Conservation (phyloP, 1,284 basidiomycete species). For the Tilletia indica region DNA sequence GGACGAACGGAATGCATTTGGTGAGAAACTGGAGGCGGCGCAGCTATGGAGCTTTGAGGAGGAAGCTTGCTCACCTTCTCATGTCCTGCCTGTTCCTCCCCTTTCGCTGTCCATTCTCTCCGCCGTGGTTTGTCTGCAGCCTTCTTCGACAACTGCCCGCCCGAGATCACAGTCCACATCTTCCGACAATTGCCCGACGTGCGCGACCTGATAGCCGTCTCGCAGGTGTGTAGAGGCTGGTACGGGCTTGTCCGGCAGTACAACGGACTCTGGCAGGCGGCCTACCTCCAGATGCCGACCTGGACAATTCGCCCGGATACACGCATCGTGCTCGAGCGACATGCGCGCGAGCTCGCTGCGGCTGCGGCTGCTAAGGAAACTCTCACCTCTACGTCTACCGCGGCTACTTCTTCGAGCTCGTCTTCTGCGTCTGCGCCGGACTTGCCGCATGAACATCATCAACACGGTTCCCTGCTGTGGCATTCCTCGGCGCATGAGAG, state of each 20-base stretch:
- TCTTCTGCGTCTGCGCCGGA: not conserved
- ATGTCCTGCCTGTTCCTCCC: not conserved
- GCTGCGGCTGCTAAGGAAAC: not conserved
- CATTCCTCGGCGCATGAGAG: not conserved
- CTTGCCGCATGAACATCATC: not conserved
- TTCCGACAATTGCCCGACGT: slow-evolving; percentile 26
- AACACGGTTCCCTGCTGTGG: not conserved
- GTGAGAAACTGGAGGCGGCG: slow-evolving; percentile 12
- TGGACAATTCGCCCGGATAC: slow-evolving; percentile 41
- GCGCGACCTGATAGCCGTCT: slow-evolving; percentile 27
- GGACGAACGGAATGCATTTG: slow-evolving; percentile 26
- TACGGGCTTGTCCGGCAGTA: slow-evolving; percentile 28
- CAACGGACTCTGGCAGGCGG: slow-evolving; percentile 30
- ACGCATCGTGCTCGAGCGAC: slow-evolving; percentile 29
- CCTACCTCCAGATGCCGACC: slow-evolving; percentile 32
- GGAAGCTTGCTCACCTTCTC: not conserved
- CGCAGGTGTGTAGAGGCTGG: slow-evolving; percentile 31
- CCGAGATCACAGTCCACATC: slow-evolving; percentile 37
- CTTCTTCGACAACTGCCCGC: slow-evolving; percentile 32
- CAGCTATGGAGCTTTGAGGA: not conserved
- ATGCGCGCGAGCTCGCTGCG: slow-evolving; percentile 20
- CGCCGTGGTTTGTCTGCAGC: slow-evolving; percentile 23
- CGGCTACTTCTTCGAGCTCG: not conserved
- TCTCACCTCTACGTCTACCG: not conserved
- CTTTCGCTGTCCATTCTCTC: too few species aligned